phyloP scores from a whole-genome alignment of 2,329 filamentous ascomycete species.

The Zymoseptoria tritici region DNA sequence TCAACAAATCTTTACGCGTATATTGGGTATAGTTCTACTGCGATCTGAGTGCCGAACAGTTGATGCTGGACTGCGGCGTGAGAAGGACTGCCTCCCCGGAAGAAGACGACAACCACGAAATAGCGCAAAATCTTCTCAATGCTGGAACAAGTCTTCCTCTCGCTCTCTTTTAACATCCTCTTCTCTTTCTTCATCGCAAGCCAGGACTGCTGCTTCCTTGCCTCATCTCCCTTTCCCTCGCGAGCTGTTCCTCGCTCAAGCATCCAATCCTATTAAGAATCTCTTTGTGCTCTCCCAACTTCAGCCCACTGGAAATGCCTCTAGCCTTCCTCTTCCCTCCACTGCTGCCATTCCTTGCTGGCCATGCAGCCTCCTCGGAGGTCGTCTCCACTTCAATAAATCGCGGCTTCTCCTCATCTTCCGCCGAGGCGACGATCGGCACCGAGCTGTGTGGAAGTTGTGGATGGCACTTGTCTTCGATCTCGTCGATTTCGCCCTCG shows the following conservation, averaged over 20 bases:
- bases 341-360: constrained; percentile 20
- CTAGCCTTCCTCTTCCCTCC: constrained; percentile 42
- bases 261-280: constrained; percentile 75
- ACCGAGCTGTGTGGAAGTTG: constrained; percentile 16
- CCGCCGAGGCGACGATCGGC: constrained; percentile 3
- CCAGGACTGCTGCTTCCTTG: constrained; percentile 20
- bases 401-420: constrained; percentile 19
- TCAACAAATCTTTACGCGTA: background rate
- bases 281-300: constrained; percentile 69
- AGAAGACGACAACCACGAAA: background rate
- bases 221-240: constrained; percentile 26
- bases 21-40: background rate
- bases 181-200: no score
- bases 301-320: constrained; percentile 42
- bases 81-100: background rate
- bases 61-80: background rate
- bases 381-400: constrained; percentile 63
- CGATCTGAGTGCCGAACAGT: background rate
- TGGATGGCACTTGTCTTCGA: constrained; percentile 15
- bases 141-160: background rate
- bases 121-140: background rate
- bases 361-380: constrained; percentile 52
- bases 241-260: constrained; percentile 31
- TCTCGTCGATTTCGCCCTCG: constrained; percentile 55
- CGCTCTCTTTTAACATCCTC: no score